Conservation (phyloP, 2,329 filamentous ascomycete species). For the Xylaria hypoxylon region DNA sequence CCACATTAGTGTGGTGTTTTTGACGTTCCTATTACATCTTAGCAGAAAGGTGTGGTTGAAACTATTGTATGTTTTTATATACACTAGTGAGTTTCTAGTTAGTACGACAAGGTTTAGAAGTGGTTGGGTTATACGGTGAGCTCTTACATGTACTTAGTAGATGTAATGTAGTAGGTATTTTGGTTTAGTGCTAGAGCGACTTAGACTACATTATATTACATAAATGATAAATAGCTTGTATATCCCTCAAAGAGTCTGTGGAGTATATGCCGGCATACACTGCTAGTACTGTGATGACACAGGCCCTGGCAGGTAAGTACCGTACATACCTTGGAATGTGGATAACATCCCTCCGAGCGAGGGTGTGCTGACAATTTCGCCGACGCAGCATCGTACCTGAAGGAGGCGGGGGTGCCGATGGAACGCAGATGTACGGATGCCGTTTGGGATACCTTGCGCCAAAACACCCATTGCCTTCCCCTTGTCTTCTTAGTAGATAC, state of each 20-base stretch:
- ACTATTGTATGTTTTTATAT: background rate
- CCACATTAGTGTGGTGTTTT: too few relatives aligned
- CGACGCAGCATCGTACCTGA: background rate
- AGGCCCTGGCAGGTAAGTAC: constrained; percentile 4
- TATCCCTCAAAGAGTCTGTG: too few relatives aligned
- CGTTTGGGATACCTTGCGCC: constrained; percentile 1
- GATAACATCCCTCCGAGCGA: background rate
- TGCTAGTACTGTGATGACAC: background rate
- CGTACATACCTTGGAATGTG: constrained; percentile 10
- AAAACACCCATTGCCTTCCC: background rate
- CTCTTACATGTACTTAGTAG: too few relatives aligned
- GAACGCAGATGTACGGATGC: constrained; percentile 1
- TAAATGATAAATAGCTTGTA: too few relatives aligned
- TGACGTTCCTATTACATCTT: background rate
- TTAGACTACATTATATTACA: too few relatives aligned
- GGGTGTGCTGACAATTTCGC: constrained; percentile 1
- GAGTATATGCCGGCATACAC: too few relatives aligned
- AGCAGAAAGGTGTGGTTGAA: background rate
- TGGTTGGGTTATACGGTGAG: too few relatives aligned
- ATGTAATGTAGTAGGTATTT: too few relatives aligned
- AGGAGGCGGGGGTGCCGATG: constrained; percentile 1
- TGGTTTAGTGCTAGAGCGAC: too few relatives aligned
- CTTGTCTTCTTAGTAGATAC: background rate
- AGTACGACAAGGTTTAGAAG: background rate
- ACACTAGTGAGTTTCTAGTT: background rate